Evolutionary conservation across 2,329 filamentous ascomycete species (phyloP).

Genomic region (Mycosphaerella sp.): DNA sequence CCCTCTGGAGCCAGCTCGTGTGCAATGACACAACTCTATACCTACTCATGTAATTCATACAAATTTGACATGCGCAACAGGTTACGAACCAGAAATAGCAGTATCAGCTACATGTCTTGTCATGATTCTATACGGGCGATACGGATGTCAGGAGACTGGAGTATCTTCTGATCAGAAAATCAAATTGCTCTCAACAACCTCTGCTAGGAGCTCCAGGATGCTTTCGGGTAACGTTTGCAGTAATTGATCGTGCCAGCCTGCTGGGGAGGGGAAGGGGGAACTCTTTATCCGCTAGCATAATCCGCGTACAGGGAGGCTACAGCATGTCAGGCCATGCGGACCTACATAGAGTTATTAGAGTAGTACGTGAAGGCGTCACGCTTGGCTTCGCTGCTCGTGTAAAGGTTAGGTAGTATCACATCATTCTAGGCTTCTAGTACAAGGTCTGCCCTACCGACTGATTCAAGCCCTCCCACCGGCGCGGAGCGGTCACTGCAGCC

Average conservation of each 20-base stretch:
- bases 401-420: too few relatives aligned
- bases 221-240: constrained; percentile 7
- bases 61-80: not conserved
- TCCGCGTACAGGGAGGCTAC: not conserved
- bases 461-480: constrained; percentile 1
- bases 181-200: not conserved
- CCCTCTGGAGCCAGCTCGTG: too few relatives aligned
- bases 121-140: too few relatives aligned
- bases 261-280: not conserved
- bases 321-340: not conserved
- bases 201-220: constrained; percentile 1
- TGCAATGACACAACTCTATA: too few relatives aligned
- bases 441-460: constrained; percentile 5
- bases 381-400: not conserved
- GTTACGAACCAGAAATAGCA: not conserved
- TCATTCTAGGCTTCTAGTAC: too few relatives aligned
- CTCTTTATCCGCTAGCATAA: too few relatives aligned
- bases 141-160: not conserved
- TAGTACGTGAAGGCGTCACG: not conserved
- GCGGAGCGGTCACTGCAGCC: constrained; percentile 6
- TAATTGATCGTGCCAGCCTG: not conserved
- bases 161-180: too few relatives aligned
- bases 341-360: too few relatives aligned
- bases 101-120: too few relatives aligned
- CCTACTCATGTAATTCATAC: too few relatives aligned